Evolutionary conservation across 2,329 filamentous ascomycete genomes (phyloP).

Genomic region (Pseudopyrenochaeta lycopersici): DNA sequence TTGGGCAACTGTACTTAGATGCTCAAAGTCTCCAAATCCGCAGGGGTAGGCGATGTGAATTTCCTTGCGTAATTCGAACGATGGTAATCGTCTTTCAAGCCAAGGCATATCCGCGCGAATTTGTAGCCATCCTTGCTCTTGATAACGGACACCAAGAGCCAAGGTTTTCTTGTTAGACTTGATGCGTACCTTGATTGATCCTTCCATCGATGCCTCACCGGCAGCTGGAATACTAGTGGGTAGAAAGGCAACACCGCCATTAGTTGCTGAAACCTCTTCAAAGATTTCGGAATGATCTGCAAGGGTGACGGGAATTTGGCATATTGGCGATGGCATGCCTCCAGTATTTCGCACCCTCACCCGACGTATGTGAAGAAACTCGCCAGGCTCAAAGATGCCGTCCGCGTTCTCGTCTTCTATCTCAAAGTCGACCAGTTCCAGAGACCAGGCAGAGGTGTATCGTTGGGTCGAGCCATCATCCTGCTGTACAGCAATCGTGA

Average conservation of each 20-base stretch:
- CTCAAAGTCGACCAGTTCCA: constrained; percentile 24
- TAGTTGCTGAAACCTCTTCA: not conserved
- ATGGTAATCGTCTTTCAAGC: constrained; percentile 8
- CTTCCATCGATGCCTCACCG: constrained; percentile 4
- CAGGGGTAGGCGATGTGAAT: constrained; percentile 10
- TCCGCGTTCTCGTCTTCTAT: constrained; percentile 26
- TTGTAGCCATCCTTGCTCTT: not conserved
- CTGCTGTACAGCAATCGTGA: constrained; percentile 11
- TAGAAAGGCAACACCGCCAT: constrained; percentile 9
- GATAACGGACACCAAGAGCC: not conserved
- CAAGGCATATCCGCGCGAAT: constrained; percentile 15
- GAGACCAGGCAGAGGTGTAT: constrained; percentile 12
- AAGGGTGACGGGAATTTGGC: constrained; percentile 7
- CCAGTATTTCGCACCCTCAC: constrained; percentile 8
- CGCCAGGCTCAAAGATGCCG: constrained; percentile 26
- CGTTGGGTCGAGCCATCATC: constrained; percentile 3
- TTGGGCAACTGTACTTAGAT: constrained; percentile 10
- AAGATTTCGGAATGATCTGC: constrained; percentile 9
- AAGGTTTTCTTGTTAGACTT: not conserved
- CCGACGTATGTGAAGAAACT: constrained; percentile 16
- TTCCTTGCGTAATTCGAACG: constrained; percentile 6
- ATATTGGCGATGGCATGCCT: constrained; percentile 12
- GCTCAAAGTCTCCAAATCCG: constrained; percentile 1
- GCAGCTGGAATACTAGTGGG: constrained; percentile 9
- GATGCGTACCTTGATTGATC: constrained; percentile 11